Conservation (phyloP, 2,329 filamentous ascomycete genomes). For the Xylaria sp. region DNA sequence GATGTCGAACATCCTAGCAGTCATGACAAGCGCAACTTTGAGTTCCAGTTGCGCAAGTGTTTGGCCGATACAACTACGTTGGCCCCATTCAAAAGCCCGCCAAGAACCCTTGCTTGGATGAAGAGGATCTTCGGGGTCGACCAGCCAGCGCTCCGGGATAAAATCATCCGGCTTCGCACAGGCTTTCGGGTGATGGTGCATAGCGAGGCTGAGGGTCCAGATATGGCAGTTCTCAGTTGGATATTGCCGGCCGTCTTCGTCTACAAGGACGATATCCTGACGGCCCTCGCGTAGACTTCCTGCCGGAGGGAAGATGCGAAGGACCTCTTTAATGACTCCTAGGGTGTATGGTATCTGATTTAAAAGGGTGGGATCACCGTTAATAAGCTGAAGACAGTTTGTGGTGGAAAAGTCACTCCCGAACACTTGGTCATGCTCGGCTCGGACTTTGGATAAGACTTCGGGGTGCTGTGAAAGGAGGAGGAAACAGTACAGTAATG, state of each 20-base stretch:
- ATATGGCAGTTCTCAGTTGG: constrained; percentile 41
- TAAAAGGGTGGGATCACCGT: constrained; percentile 47
- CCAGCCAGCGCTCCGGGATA: constrained; percentile 54
- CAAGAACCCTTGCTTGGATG: constrained; percentile 43
- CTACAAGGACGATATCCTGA: constrained; percentile 49
- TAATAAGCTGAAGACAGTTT: constrained; percentile 42
- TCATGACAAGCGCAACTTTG: constrained; percentile 43
- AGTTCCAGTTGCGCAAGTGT: constrained; percentile 48
- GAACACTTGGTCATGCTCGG: constrained; percentile 45
- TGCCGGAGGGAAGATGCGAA: constrained; percentile 59
- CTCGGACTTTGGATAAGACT: constrained; percentile 40
- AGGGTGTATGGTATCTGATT: constrained; percentile 52
- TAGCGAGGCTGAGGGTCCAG: constrained; percentile 39
- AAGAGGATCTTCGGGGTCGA: constrained; percentile 37
- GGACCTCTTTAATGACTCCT: constrained; percentile 53
- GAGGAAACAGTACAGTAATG: constrained; percentile 61
- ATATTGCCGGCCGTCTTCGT: constrained; percentile 54
- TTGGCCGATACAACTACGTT: constrained; percentile 49
- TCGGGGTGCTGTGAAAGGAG: constrained; percentile 50
- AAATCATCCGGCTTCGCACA: constrained; percentile 52
- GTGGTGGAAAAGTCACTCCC: constrained; percentile 26
- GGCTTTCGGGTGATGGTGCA: constrained; percentile 53
- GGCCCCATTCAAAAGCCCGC: constrained; percentile 47
- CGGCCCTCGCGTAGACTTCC: constrained; percentile 53
- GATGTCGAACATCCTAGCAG: constrained; percentile 42